Base-by-base conservation (phyloP, 345 rosid genomes). In the Hibiscus trionum region DNA sequence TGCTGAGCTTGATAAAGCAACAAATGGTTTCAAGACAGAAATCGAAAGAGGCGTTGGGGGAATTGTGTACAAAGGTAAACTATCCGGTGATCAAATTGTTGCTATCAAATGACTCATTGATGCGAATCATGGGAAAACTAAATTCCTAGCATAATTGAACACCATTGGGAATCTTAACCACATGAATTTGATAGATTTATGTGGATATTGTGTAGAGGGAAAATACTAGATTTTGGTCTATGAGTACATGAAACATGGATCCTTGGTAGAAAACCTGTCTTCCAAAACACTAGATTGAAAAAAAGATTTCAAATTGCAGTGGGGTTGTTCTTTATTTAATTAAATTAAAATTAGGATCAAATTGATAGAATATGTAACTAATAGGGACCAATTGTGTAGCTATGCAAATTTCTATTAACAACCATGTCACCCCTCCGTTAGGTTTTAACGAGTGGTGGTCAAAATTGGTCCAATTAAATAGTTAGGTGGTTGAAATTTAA, bases 91-190 rank as follows among this genome's bases (percentile, higher is more conserved):
- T 24, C 14, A 70, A 69, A 57, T 57, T 11, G 77, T 49, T 16
- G 82, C 85, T 8, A 35, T 82, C 49, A 79, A 82, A 60, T n/a
- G 12, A 1, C 79, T 77, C n/a, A 29, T 57, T 3, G 74, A 67
- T 15, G 79, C 78, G 0, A 44, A 72, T 14, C 71, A 75, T 33
- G 82, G 75, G 12, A 82, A 79, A 55, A 82, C 72, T 37, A 81
- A 77, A 37, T 82, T 82, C 44, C 49, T 75, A 7, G 81, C 81
- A 71, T 79, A 82, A 76, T 66, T 79, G 6, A 69, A 74, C 79
- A 77, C 80, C 2, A 79, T 79, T 52, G 85, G 80, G 37, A 79
- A 44, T 67, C 77, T 82, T 27, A 79, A 82, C 15, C 82, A 82
- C 71, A 79, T 79, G 76, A 62, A 79, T 60, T 17, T 82, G 35